A percentile compares a stretch with the other conserved stretches of the same genome.
These are phyloP conservation scores for Pulveroboletus sp. DNA, from an alignment of 768 basidiomycete genomes.

Conservation along the genomic window DNA sequence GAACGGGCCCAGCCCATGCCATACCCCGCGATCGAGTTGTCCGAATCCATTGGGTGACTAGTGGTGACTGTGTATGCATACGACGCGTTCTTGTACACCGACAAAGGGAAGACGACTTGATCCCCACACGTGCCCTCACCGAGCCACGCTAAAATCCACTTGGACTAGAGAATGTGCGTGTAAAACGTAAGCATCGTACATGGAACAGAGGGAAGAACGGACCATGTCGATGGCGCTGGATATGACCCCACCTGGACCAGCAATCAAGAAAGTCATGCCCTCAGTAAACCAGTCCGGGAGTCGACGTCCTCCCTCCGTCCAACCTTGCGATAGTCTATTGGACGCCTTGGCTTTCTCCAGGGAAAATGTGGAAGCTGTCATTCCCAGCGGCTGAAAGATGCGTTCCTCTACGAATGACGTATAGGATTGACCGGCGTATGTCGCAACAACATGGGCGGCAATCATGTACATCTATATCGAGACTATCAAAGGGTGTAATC, in stretches of 20 bases:
- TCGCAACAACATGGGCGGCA: constrained; percentile 32
- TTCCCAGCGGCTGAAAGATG: constrained; percentile 39
- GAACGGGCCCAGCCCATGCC: too few species aligned
- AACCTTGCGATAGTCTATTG: constrained; percentile 34
- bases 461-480: constrained; percentile 38
- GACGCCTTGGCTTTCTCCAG: constrained; percentile 28
- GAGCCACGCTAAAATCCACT: constrained; percentile 35
- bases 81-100: background rate
- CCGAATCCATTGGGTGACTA: too few species aligned
- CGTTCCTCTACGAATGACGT: constrained; percentile 40
- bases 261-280: constrained; percentile 19
- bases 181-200: background rate
- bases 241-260: constrained; percentile 44
- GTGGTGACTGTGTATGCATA: background rate
- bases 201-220: constrained; percentile 4
- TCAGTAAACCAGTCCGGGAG: constrained; percentile 34
- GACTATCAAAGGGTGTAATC: background rate
- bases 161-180: constrained; percentile 26
- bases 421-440: constrained; percentile 33
- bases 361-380: constrained; percentile 41
- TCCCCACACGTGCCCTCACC: background rate
- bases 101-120: background rate
- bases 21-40: too few species aligned
- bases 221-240: constrained; percentile 44
- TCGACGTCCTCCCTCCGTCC: constrained; percentile 31